Conservation (phyloP, 2,329 filamentous ascomycete species). For the Cercospora nicotianae region DNA sequence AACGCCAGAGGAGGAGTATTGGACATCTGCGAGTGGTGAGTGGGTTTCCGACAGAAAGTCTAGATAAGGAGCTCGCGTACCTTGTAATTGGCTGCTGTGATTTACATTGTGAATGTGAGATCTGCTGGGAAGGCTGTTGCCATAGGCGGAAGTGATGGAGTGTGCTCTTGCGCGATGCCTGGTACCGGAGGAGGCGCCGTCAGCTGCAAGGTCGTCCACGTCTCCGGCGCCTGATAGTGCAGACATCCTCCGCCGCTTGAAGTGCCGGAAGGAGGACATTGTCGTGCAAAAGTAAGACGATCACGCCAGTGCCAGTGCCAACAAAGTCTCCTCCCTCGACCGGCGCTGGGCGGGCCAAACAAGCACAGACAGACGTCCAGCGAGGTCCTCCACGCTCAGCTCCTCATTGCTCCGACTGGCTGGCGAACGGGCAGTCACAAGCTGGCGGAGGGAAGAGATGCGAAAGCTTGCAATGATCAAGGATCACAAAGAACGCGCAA, state of each 20-base stretch:
- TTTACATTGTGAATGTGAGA: constrained; percentile 40
- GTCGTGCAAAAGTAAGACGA: constrained; percentile 19
- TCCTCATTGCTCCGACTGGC: constrained; percentile 3
- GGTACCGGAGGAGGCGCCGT: background rate
- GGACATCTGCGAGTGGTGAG: constrained; percentile 43
- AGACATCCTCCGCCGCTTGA: constrained; percentile 30
- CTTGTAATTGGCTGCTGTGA: constrained; percentile 24
- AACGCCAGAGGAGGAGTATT: constrained; percentile 43
- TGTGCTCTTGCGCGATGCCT: constrained; percentile 16
- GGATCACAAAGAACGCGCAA: constrained; percentile 1
- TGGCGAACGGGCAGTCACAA: background rate
- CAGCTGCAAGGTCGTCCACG: constrained; percentile 10
- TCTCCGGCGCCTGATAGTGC: constrained; percentile 13
- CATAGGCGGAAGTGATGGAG: constrained; percentile 19
- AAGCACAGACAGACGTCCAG: constrained; percentile 1
- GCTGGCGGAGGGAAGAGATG: background rate
- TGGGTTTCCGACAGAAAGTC: background rate
- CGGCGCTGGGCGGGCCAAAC: constrained; percentile 3
- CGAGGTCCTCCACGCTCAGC: constrained; percentile 7
- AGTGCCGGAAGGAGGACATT: constrained; percentile 25
- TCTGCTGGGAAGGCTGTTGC: constrained; percentile 34
- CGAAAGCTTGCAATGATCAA: background rate
- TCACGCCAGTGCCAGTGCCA: constrained; percentile 17
- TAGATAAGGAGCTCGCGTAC: constrained; percentile 17
- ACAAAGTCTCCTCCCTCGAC: background rate